Evolutionary conservation across 768 basidiomycete genomes (phyloP), one percentile per base, ranked within the genome.

Genomic region (Naganishia onofrii): DNA sequence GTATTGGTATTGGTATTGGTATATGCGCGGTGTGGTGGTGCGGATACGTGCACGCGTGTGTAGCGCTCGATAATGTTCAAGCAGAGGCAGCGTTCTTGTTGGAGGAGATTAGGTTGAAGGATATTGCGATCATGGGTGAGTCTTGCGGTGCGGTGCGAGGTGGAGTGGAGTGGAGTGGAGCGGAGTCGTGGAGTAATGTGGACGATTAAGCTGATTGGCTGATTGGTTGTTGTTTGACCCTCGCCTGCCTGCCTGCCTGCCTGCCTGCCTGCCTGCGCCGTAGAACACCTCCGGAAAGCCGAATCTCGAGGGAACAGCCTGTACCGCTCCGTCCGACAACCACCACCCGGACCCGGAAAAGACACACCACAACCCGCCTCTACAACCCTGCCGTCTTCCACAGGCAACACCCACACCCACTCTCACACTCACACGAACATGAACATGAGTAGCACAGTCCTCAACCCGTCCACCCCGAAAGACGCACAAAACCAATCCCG

Each of bases 91-190:
- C 57, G 0, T 78, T 79, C 60, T 53, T 80, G 34, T 68, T 78
- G 6, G 76, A 79, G 51, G 79, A 80, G 74, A 79, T 80, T 28
- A 67, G 69, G 34, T 74, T 75, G 55, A 78, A 77, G 66, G 79
- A 80, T 65, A 56, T 58, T 17, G 51, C 75, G 34, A 77, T 80
- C 32, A 74, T 72, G 31, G 74, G 79, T 79, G 52, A 68, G 77
- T 70, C 42, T 15, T 15, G 42, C 42, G 9, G 6, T n/a, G 15
- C 19, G 48, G n/a, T 21, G 23, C n/a, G n/a, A n/a, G n/a, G n/a
- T n/a, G n/a, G n/a, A n/a, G n/a, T n/a, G n/a, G n/a, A n/a, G n/a
- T n/a, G n/a, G n/a, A n/a, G n/a, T n/a, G n/a, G n/a, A n/a, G n/a
- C n/a, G n/a, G n/a, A n/a, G n/a, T n/a, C n/a, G 19, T 12, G n/a